Percentiles rank a stretch among this genome's conserved stretches.
Evolutionary conservation across 768 basidiomycete genomes (phyloP).

Genomic region (Dentipellis fragilis): DNA sequence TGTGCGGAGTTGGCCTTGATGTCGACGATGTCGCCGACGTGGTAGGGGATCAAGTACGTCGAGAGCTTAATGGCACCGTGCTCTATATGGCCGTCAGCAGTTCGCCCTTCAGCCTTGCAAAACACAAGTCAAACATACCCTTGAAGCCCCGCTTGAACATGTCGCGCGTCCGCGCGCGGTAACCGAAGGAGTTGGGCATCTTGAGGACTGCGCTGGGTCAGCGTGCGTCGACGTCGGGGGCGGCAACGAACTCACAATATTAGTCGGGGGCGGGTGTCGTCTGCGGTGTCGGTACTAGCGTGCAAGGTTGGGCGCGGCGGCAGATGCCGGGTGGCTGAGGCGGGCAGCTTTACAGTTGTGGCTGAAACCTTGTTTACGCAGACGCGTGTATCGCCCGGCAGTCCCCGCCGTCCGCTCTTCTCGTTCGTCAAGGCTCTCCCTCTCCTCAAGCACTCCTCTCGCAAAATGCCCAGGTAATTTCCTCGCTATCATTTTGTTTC

Average conservation of each 20-base stretch:
- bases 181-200: constrained; percentile 99
- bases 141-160: constrained; percentile 99
- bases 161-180: constrained; percentile 99
- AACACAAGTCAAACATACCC: constrained; percentile 40
- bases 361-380: constrained; percentile 22
- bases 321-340: constrained; percentile 54
- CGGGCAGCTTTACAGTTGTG: constrained; percentile 57
- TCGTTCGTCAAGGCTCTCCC: constrained; percentile 1
- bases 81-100: constrained; percentile 34
- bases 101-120: background rate
- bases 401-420: background rate
- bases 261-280: constrained; percentile 24
- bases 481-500: constrained; percentile 11
- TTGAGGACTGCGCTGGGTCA: constrained; percentile 39
- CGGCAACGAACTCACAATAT: constrained; percentile 30
- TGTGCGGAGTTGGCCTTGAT: constrained; percentile 99
- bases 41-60: constrained; percentile 89
- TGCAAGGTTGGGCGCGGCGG: constrained; percentile 27
- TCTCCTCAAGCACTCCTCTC: constrained; percentile 26
- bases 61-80: constrained; percentile 86
- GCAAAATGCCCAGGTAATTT: constrained; percentile 79
- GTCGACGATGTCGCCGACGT: constrained; percentile 97
- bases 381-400: constrained; percentile 25
- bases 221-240: constrained; percentile 2
- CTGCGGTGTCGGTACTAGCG: constrained; percentile 34